Percentiles rank a stretch among this genome's conserved stretches.
phyloP scores from a whole-genome alignment of 768 basidiomycete species.

The Fomitopsis serialis region DNA sequence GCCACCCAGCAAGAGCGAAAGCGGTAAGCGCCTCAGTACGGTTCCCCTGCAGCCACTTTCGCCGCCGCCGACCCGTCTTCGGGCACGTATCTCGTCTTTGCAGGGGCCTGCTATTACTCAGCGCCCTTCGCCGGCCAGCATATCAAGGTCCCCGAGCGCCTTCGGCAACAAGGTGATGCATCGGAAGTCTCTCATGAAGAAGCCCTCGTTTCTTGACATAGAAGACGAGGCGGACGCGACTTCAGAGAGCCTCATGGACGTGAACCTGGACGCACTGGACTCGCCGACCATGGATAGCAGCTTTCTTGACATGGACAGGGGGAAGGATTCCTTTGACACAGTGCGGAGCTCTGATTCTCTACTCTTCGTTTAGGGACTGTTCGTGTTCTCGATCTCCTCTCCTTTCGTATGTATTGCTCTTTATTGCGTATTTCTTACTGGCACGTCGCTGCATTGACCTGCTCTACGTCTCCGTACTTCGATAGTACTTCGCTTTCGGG shows the following conservation, averaged over 20 bases:
- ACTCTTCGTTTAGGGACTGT: slow-evolving; percentile 8
- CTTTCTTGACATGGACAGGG: slow-evolving; percentile 35
- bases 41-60: slow-evolving; percentile 30
- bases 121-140: not conserved
- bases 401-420: slow-evolving; percentile 3
- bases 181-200: slow-evolving; percentile 50
- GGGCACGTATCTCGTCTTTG: not conserved
- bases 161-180: slow-evolving; percentile 19
- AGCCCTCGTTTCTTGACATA: slow-evolving; percentile 72
- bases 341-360: slow-evolving; percentile 29
- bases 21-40: slow-evolving; percentile 19
- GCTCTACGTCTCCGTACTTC: not conserved
- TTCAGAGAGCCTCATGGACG: slow-evolving; percentile 7
- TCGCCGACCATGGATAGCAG: slow-evolving; percentile 25
- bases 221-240: slow-evolving; percentile 29
- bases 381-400: not conserved
- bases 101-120: not conserved
- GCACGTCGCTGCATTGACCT: not conserved
- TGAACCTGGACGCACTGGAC: slow-evolving; percentile 1
- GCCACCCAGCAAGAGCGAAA: slow-evolving; percentile 6
- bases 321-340: slow-evolving; percentile 36
- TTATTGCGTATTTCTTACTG: slow-evolving; percentile 6
- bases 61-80: slow-evolving; percentile 26
- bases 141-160: slow-evolving; percentile 21
- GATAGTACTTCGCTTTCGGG: not conserved